Percentiles rank a stretch among this genome's conserved stretches.
These are phyloP conservation scores for Globisporangium mamillatum DNA, from an alignment of 352 stramenopile genomes.

Conservation along the genomic window DNA sequence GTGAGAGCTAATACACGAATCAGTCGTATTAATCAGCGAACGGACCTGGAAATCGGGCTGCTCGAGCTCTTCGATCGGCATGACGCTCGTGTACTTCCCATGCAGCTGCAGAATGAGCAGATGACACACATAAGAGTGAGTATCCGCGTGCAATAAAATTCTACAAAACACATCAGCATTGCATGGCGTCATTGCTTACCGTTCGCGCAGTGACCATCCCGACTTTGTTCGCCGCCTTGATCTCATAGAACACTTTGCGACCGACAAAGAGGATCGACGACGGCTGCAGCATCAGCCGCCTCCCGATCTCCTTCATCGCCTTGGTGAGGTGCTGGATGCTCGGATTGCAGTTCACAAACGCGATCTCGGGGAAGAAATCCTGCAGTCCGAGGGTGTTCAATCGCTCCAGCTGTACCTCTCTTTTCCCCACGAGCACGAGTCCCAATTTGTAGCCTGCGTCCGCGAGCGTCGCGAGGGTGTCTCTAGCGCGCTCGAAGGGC, in stretches of 20 bases:
- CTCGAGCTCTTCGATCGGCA: conserved; percentile 83
- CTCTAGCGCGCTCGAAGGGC: conserved; percentile 50
- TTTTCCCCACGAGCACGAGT: conserved; percentile 72
- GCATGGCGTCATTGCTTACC: conserved; percentile 28
- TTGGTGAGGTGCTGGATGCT: conserved; percentile 56
- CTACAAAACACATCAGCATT: background rate
- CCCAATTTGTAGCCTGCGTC: conserved; percentile 58
- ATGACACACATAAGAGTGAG: background rate
- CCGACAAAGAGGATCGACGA: conserved; percentile 83
- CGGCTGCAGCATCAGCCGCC: conserved; percentile 55
- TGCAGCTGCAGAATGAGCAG: conserved; percentile 45
- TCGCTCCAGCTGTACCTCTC: conserved; percentile 69
- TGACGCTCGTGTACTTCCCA: conserved; percentile 81
- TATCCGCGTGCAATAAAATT: background rate
- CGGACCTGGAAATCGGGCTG: conserved; percentile 75
- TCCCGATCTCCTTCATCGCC: conserved; percentile 70
- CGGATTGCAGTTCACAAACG: conserved; percentile 68
- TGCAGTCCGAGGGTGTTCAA: conserved; percentile 62
- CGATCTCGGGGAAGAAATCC: conserved; percentile 62
- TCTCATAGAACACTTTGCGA: conserved; percentile 84
- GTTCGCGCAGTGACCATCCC: conserved; percentile 77
- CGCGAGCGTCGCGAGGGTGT: conserved; percentile 54
- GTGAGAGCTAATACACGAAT: background rate
- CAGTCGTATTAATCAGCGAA: background rate
- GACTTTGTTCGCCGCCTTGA: conserved; percentile 80